Evolutionary conservation across 306 rosid genomes (phyloP).

Genomic region (Myrica gale): DNA sequence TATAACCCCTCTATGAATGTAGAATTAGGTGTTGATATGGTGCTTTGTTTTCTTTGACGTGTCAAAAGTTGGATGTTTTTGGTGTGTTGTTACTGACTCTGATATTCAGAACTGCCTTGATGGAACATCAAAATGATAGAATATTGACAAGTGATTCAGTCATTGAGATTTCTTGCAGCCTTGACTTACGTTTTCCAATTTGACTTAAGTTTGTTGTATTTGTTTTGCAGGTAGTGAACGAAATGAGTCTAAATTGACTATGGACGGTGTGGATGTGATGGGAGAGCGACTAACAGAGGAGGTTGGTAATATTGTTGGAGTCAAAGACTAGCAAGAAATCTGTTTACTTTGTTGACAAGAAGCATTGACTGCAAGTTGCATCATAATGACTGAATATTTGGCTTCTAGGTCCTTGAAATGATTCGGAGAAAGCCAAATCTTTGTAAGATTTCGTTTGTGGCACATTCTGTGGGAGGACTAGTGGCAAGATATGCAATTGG

Average conservation of each 20-base stretch:
- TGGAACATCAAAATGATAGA: background rate
- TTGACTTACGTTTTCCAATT: background rate
- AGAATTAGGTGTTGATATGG: background rate
- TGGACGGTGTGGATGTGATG: constrained; percentile 97
- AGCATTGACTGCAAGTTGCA: constrained; percentile 1
- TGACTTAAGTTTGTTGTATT: constrained; percentile 9
- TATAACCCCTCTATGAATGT: background rate
- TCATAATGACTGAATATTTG: constrained; percentile 17
- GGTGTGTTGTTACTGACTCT: background rate
- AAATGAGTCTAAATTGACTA: constrained; percentile 66
- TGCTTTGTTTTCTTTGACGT: background rate
- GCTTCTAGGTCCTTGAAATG: constrained; percentile 64
- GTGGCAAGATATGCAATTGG: constrained; percentile 95
- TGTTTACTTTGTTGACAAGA: constrained; percentile 9
- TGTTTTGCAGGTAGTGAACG: constrained; percentile 79
- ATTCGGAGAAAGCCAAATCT: constrained; percentile 67
- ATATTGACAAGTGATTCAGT: background rate
- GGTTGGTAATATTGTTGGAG: constrained; percentile 43
- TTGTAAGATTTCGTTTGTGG: constrained; percentile 73
- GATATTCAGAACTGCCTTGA: background rate
- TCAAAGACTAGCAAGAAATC: constrained; percentile 6
- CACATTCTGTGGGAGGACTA: constrained; percentile 96
- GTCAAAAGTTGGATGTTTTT: constrained; percentile 3
- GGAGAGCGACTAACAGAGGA: constrained; percentile 86
- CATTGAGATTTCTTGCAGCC: background rate